These are phyloP conservation scores for Backusella australiensis DNA, from an alignment of 192 early-diverging fungal genomes.

Conservation along the genomic window DNA sequence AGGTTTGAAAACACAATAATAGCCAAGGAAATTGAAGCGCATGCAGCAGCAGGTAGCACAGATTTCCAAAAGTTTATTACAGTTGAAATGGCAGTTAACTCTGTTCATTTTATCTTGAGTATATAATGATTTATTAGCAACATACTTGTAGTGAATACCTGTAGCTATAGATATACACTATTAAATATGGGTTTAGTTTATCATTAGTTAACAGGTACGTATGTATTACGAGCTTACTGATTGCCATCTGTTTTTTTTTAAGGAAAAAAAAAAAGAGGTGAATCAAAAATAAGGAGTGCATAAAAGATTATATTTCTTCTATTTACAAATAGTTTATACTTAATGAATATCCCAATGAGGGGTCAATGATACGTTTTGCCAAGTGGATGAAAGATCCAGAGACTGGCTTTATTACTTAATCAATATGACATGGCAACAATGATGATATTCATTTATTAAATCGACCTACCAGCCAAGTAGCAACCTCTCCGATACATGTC, in stretches of 20 bases:
- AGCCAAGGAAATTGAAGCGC: slow-evolving; percentile 50
- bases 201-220: not conserved
- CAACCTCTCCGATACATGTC: not conserved
- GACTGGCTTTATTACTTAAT: slow-evolving; percentile 30
- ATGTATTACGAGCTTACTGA: not conserved
- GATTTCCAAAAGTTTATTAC: slow-evolving; percentile 71
- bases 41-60: slow-evolving; percentile 37
- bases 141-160: not conserved
- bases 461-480: not conserved
- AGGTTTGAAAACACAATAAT: slow-evolving; percentile 61
- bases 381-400: slow-evolving; percentile 80
- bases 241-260: not conserved
- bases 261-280: not conserved
- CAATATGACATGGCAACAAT: not conserved
- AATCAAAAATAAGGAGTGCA: no score
- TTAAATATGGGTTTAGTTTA: not conserved
- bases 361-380: slow-evolving; percentile 73
- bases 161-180: slow-evolving; percentile 17
- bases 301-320: not conserved
- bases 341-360: slow-evolving; percentile 67
- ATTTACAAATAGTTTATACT: slow-evolving; percentile 67
- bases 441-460: not conserved
- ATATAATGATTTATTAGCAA: not conserved
- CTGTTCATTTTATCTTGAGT: slow-evolving; percentile 13
- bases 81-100: slow-evolving; percentile 79